Percentiles rank a stretch among this genome's conserved stretches.
Conservation (phyloP, 768 basidiomycete genomes). For the Hericium coralloides region DNA sequence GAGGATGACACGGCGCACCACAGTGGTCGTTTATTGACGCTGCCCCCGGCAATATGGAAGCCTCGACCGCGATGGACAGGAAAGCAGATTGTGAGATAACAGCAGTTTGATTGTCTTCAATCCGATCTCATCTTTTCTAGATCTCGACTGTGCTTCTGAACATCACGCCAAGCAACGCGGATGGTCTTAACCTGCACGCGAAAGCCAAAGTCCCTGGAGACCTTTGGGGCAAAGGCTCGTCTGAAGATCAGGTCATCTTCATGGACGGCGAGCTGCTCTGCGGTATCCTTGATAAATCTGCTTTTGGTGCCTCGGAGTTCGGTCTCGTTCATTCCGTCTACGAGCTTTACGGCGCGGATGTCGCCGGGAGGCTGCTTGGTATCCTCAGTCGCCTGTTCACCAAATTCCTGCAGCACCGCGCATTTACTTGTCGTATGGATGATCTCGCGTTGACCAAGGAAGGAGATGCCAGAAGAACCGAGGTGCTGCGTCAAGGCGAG, state of each 20-base stretch:
- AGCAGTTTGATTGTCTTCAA: neutral
- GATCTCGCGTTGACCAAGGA: conserved; percentile 84
- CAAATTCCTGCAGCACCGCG: conserved; percentile 93
- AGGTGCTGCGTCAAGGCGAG: conserved; percentile 57
- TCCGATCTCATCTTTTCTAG: conserved; percentile 30
- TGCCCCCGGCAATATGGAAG: conserved; percentile 91
- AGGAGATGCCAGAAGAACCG: conserved; percentile 61
- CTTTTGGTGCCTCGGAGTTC: conserved; percentile 92
- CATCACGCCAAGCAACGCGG: conserved; percentile 70
- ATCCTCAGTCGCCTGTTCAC: conserved; percentile 92
- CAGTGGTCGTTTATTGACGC: conserved; percentile 58
- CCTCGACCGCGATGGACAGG: conserved; percentile 93
- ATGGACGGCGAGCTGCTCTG: conserved; percentile 90
- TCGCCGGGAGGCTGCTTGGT: conserved; percentile 86
- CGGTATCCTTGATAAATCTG: conserved; percentile 94
- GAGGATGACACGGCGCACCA: conserved; percentile 61
- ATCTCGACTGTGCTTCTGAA: conserved; percentile 93
- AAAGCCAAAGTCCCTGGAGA: conserved; percentile 85
- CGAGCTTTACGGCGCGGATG: conserved; percentile 86
- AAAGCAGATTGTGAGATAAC: conserved; percentile 77
- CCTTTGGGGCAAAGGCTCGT: conserved; percentile 73
- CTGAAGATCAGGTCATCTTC: conserved; percentile 82
- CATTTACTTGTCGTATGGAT: conserved; percentile 98
- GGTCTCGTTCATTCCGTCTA: conserved; percentile 96
- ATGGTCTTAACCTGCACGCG: conserved; percentile 77